Conservation (phyloP, 805 yeast genomes). For the Candida chilensis region DNA sequence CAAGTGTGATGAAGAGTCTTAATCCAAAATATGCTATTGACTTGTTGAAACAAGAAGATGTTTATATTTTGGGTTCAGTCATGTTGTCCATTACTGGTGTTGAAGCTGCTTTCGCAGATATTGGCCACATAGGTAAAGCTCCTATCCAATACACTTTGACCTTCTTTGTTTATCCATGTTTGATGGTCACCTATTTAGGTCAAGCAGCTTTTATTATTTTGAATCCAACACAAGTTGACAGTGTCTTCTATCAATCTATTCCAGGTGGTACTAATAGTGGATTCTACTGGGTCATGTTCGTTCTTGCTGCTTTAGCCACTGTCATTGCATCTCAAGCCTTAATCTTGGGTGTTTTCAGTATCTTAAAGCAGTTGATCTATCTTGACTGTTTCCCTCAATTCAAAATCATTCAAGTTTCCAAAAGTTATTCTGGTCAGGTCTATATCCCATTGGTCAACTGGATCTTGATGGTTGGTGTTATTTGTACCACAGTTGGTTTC, state of each 20-base stretch:
- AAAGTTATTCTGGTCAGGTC: constrained; percentile 35
- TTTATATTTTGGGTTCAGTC: constrained; percentile 38
- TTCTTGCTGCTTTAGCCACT: constrained; percentile 43
- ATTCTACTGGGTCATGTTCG: constrained; percentile 41
- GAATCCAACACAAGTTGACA: constrained; percentile 26
- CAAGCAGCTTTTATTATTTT: constrained; percentile 41
- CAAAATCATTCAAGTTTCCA: constrained; percentile 34
- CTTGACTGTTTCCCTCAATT: constrained; percentile 47
- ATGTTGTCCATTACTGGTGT: constrained; percentile 51
- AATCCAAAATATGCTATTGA: constrained; percentile 43
- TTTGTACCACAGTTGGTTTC: constrained; percentile 43
- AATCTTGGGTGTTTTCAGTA: constrained; percentile 45
- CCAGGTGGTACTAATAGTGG: constrained; percentile 38
- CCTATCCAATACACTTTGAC: constrained; percentile 40
- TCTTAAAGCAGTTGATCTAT: constrained; percentile 41
- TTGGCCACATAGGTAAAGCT: constrained; percentile 43
- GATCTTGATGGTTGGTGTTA: constrained; percentile 41
- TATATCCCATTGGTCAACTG: constrained; percentile 44
- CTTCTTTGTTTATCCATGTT: constrained; percentile 39
- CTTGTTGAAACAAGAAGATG: constrained; percentile 25
- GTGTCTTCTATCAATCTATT: constrained; percentile 37
- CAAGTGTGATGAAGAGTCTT: constrained; percentile 34
- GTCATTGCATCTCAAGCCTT: constrained; percentile 56
- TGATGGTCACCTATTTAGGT: constrained; percentile 46
- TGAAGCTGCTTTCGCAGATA: constrained; percentile 59